Conservation (phyloP, 495 filamentous ascomycete species). For the Aspergillus biplanus region DNA sequence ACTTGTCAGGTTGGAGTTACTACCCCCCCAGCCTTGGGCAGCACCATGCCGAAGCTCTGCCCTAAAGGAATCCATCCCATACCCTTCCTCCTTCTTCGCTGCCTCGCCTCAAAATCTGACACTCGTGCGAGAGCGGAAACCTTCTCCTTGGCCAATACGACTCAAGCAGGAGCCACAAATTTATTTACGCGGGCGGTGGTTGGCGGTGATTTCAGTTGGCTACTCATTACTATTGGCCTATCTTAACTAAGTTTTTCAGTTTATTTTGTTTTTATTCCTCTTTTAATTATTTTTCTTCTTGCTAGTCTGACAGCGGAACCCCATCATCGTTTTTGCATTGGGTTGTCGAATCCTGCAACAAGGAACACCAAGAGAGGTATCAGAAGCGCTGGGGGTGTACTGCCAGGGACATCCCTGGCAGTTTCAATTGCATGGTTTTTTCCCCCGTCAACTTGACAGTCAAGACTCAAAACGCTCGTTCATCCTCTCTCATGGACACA, state of each 20-base stretch:
- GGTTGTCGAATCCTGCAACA: not conserved
- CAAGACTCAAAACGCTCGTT: slow-evolving; percentile 14
- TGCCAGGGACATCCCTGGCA: slow-evolving; percentile 7
- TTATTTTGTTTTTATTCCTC: not conserved
- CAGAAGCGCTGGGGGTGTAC: not conserved
- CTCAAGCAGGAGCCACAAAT: not conserved
- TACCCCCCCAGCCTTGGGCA: slow-evolving; percentile 7
- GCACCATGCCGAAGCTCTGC: not conserved
- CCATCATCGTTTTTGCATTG: not conserved
- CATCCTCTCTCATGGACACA: slow-evolving; percentile 3
- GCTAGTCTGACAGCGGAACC: not conserved
- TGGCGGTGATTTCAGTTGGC: not conserved
- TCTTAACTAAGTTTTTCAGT: not conserved
- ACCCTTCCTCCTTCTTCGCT: not conserved
- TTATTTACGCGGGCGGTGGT: not conserved
- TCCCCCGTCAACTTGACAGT: not conserved
- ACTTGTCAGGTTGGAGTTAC: not conserved
- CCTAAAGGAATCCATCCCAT: slow-evolving; percentile 6
- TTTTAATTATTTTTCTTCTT: not conserved
- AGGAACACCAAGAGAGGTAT: not conserved
- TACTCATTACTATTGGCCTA: not conserved
- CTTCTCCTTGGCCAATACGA: not conserved
- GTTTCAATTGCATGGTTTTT: not conserved
- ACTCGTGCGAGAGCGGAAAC: not conserved
- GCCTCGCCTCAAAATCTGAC: not conserved